Conservation (phyloP, 2,329 filamentous ascomycete species). For the Septoria petroselini region DNA sequence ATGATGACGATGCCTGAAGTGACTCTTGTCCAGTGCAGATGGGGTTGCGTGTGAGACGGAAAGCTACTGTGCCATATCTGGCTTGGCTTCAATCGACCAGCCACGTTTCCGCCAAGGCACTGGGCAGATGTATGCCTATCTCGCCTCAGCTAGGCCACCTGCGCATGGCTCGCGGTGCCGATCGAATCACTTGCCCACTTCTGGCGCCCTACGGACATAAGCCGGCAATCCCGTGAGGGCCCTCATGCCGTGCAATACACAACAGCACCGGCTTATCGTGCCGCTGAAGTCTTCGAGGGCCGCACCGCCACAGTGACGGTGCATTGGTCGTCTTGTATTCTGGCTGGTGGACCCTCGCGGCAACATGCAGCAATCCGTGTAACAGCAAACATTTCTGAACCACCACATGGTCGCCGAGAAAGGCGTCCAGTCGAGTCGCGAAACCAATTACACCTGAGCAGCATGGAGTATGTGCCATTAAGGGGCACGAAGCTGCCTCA, state of each 20-base stretch:
- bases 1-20: constrained; percentile 46
- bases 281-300: not conserved
- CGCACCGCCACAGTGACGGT: not conserved
- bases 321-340: not conserved
- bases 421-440: no score
- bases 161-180: constrained; percentile 1
- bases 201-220: not conserved
- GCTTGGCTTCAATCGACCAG: constrained; percentile 8
- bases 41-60: not conserved
- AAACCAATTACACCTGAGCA: not conserved
- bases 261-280: not conserved
- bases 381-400: not conserved
- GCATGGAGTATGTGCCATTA: no score
- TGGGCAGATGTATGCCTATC: not conserved
- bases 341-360: not conserved
- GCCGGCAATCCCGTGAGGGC: not conserved
- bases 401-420: not conserved
- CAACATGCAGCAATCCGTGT: not conserved
- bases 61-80: not conserved
- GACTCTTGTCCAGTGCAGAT: not conserved
- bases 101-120: constrained; percentile 1
- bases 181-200: not conserved
- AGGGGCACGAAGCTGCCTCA: no score
- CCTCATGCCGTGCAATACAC: not conserved
- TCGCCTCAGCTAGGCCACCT: not conserved